Base-by-base conservation (phyloP, 768 basidiomycete species). In the Erythrobasidium yunnanense region DNA sequence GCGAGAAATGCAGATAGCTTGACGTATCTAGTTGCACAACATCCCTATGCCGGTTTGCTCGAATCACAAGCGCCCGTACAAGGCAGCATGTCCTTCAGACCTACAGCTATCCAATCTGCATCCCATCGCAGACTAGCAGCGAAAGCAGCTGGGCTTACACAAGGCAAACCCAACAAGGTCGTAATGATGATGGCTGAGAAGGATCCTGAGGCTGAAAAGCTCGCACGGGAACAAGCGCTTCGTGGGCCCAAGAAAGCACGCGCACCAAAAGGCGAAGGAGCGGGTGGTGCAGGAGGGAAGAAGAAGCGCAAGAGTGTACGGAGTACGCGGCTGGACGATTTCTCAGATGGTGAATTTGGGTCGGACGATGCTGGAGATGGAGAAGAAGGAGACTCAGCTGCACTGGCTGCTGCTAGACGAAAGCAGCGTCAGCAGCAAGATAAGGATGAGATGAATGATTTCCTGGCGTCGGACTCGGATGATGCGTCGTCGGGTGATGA, bases 11-110 rank as follows among this genome's bases (percentile, higher is more conserved):
- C 83, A 4, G 85, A 88, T 73, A 87, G 88, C 32, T 80, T 90
- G 50, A 87, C 89, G 25, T 91, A 91, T 76, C 84, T 91, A 70
- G 87, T 90, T 65, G 88, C 88, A 17, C 88, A 91, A 72, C 89
- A 72, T 62, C 22, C 87, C 76, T 88, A 89, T 74, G 85, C 87
- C 1, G 84, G 86, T 70, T 84, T 92, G 18, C 80, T 89, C n/a
- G 90, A 92, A 75, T 81, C 87, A 25, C 89, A 91, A 74, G 85
- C 87, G 1, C 78, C 86, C 66, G 80, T 91, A 65, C 87, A 87
- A 1, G 90, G 90, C 42, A 83, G 85, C 72, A 85, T 92, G 83
- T 81, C 83, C 45, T 79, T 93, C 66, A 85, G 86, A 1, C 90
- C 90, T 1, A 87, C 88, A 2, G 86, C 87, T 66, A 90, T 91